Evolutionary conservation across 345 rosid genomes (phyloP).

Genomic region (Murraya paniculata): DNA sequence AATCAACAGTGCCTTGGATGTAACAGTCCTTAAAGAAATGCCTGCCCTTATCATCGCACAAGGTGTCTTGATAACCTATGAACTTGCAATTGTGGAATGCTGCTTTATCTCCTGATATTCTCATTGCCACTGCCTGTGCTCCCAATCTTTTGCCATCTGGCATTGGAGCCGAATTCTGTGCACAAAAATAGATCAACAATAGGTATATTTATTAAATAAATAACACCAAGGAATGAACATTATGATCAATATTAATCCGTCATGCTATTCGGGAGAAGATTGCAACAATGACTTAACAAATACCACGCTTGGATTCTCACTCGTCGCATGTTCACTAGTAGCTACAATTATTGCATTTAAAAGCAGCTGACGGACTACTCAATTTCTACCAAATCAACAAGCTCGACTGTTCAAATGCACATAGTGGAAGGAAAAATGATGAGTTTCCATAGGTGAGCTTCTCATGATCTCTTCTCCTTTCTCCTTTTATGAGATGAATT

Average conservation of each 20-base stretch:
- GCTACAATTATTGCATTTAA: not conserved
- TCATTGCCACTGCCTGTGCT: constrained; percentile 47
- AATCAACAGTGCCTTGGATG: constrained; percentile 47
- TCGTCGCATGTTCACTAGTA: not conserved
- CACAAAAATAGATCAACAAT: not conserved
- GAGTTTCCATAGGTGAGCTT: no score
- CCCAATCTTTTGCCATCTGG: constrained; percentile 36
- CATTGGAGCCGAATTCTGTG: constrained; percentile 46
- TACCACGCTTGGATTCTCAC: not conserved
- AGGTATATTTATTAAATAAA: no score
- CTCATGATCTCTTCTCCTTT: no score
- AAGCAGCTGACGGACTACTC: not conserved
- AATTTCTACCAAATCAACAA: not conserved
- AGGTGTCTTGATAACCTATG: constrained; percentile 50
- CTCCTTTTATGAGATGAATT: no score
- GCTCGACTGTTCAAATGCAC: not conserved
- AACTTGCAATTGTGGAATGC: constrained; percentile 43
- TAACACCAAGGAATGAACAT: not conserved
- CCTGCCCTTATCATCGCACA: constrained; percentile 45
- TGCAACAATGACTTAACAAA: not conserved
- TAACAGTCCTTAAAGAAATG: constrained; percentile 46
- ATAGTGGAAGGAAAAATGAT: not conserved
- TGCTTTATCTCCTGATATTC: constrained; percentile 44
- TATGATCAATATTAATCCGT: not conserved
- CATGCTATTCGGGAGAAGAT: not conserved